These are phyloP conservation scores for Thinopyrum elongatum DNA, from an alignment of 176 grass and related monocot species.

Conservation along the genomic window DNA sequence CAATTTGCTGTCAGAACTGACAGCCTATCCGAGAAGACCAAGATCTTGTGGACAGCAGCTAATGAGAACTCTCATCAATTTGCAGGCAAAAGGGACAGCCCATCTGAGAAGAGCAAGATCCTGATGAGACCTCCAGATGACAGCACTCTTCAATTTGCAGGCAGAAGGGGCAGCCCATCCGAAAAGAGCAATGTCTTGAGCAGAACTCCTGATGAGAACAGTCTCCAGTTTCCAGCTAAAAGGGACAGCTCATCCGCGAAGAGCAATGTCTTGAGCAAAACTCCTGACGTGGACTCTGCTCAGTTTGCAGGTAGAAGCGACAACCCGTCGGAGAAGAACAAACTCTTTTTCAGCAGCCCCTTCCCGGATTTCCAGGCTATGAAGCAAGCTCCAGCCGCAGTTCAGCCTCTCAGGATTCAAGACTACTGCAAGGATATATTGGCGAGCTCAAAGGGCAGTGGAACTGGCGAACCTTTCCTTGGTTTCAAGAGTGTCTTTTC, in stretches of 20 bases:
- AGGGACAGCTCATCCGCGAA: neutral
- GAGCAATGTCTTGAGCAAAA: constrained; percentile 8
- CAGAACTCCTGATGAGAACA: neutral
- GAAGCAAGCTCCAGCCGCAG: constrained; percentile 11
- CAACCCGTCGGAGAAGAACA: constrained; percentile 28
- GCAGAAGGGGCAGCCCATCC: neutral
- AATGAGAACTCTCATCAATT: constrained; percentile 2
- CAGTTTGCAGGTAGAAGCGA: neutral
- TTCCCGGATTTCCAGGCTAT: constrained; percentile 28
- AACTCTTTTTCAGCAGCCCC: constrained; percentile 24
- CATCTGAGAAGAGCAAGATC: constrained; percentile 6
- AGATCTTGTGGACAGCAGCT: neutral
- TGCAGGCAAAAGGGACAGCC: neutral
- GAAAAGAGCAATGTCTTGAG: neutral
- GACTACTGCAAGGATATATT: constrained; percentile 37
- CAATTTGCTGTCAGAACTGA: neutral
- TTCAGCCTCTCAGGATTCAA: constrained; percentile 31
- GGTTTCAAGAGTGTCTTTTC: constrained; percentile 76
- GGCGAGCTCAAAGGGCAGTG: constrained; percentile 7
- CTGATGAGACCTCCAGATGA: neutral
- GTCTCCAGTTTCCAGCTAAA: neutral
- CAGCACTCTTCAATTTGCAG: neutral
- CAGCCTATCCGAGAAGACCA: constrained; percentile 7
- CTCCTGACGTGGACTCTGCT: neutral
- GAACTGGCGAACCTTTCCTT: constrained; percentile 15